Conservation (phyloP, 2,329 filamentous ascomycete species). For the Colletotrichum simmondsii region DNA sequence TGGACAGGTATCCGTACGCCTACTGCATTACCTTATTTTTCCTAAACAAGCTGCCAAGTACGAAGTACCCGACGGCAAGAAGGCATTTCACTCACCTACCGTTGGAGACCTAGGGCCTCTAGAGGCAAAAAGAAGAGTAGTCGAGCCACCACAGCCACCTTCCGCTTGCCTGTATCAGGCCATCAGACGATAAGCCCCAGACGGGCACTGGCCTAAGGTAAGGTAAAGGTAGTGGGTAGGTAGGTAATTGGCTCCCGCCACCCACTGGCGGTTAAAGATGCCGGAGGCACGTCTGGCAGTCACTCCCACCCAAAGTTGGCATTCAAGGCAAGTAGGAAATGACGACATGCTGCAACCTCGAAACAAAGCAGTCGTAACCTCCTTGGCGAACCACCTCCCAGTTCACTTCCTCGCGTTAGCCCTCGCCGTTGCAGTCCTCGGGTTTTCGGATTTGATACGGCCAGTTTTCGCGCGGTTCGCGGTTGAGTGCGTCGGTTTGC, state of each 20-base stretch:
- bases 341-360: constrained; percentile 15
- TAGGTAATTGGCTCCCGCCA: not conserved
- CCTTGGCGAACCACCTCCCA: not conserved
- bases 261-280: not conserved
- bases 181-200: not conserved
- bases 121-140: not conserved
- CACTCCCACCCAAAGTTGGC: too few relatives aligned
- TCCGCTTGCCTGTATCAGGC: not conserved
- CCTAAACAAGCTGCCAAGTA: too few relatives aligned
- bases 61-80: not conserved
- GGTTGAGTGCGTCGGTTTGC: too few relatives aligned
- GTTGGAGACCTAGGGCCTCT: too few relatives aligned
- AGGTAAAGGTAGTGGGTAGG: too few relatives aligned
- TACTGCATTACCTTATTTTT: not conserved
- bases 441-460: not conserved
- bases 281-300: not conserved
- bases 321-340: not conserved
- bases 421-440: not conserved
- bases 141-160: not conserved
- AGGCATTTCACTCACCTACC: not conserved
- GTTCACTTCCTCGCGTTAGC: not conserved
- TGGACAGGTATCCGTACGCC: not conserved
- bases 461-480: not conserved
- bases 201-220: not conserved
- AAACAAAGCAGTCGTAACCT: constrained; percentile 15